Evolutionary conservation across 2,329 filamentous ascomycete species (phyloP), one percentile per base, ranked within the genome.

Genomic region (Podosphaera fusca): DNA sequence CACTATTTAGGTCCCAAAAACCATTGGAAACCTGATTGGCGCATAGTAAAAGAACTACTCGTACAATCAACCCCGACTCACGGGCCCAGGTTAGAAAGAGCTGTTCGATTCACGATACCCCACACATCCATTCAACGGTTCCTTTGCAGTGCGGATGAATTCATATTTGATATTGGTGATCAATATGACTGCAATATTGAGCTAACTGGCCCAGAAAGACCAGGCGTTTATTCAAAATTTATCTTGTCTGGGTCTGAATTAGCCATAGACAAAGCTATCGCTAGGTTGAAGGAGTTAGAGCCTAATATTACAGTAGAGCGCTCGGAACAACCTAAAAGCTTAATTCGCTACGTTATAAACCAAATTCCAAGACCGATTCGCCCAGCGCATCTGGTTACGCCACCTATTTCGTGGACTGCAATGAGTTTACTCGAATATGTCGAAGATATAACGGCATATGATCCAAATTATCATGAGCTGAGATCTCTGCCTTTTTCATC

Each of bases 391-490:
- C 30, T 60, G 12, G 50, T 61, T 6, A 38, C 56, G 49, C 61
- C 49, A 40, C 61, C 66, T 2, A 21, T 58, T n/a, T 45, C 59
- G 14, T 66, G 62, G 57, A 70, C 67, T 4, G 63, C 69, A 12
- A 64, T 62, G 40, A 67, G 63, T 6, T 71, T 74, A 56, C 63
- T 64, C 6, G 63, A 69, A 31, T 69, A 70, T 60, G 64, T 74
- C 29, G 65, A 70, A 51, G 66, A 67, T 53, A 56, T 74, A 53
- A 68, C 67, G 10, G 62, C 53, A 33, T 63, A 8, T 35, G 38
- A 56, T 47, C 42, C 55, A 31, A 30, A 10, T 33, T 42, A 8
- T 46, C 53, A 55, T 42, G 34, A 42, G 3, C n/a, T 40, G 33
- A 60, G 31, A 63, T 65, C 6, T 35, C 10, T 52, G 12, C 50